Evolutionary conservation across 768 basidiomycete species (phyloP).

Genomic region (Roridomyces roridus): DNA sequence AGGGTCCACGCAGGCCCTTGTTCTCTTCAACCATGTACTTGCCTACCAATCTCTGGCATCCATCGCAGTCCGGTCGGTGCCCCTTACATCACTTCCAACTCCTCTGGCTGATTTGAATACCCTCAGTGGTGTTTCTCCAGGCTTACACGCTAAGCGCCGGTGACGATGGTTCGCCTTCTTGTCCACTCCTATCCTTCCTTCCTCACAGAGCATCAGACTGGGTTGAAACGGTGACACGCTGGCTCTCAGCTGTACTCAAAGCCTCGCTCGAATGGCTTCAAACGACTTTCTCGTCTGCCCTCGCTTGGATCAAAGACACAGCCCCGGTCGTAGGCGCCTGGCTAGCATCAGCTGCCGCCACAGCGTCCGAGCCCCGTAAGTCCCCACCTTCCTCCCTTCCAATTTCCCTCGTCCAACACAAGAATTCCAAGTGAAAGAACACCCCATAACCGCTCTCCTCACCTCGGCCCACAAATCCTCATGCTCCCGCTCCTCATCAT

Average conservation of each 20-base stretch:
- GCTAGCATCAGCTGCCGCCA: too few relatives aligned
- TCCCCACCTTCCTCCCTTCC: not conserved
- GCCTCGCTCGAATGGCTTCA: not conserved
- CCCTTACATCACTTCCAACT: too few relatives aligned
- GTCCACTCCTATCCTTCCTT: not conserved
- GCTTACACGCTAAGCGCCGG: not conserved
- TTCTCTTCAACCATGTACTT: conserved; percentile 1
- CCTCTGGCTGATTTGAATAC: too few relatives aligned
- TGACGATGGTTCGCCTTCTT: not conserved
- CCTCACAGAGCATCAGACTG: too few relatives aligned
- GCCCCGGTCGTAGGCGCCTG: not conserved
- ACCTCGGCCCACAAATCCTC: conserved; percentile 25
- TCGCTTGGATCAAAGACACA: not conserved
- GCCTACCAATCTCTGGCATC: not conserved
- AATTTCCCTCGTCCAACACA: not conserved
- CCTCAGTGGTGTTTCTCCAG: not conserved
- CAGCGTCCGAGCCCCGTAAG: conserved; percentile 1
- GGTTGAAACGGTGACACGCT: not conserved
- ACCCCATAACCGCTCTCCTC: conserved; percentile 21
- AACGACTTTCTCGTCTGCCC: not conserved
- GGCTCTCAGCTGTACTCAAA: not conserved
- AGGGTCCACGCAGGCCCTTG: too few relatives aligned
- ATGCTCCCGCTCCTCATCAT: conserved; percentile 29
- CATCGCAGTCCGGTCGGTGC: not conserved
- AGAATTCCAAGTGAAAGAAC: conserved; percentile 21